Evolutionary conservation across 257 asterid genomes (phyloP), one percentile per base, ranked within the genome.

Genomic region (Catharanthus roseus): DNA sequence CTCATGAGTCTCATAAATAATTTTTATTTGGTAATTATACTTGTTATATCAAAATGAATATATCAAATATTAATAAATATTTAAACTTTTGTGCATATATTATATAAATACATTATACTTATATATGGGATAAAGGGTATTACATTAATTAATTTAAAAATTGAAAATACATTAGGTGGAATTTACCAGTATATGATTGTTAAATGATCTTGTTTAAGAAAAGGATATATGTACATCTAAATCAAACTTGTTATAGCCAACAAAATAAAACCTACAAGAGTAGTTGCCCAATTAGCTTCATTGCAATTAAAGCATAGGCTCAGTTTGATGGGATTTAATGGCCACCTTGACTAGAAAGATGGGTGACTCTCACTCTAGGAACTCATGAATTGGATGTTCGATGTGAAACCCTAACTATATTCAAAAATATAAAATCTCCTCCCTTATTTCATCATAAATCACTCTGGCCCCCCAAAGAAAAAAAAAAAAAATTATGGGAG

Each of bases 231-330:
- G 23, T 10, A 1, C 11, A 47, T 69, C 38, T 69, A 34, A n/a
- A 69, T 69, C 54, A 69, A 36, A 36, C 16, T 36, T n/a, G 39
- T 54, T 23, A 38, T n/a, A 12, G 16, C 3, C 16, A 16, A 15
- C 33, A 51, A 51, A 72, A 12, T 50, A 63, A 72, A 62, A 49
- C 41, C 69, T 28, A 12, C 39, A 11, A 49, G 57, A 72, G 33
- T 51, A 28, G 55, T 51, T 12, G 13, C 31, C 5, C 2, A 38
- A 72, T 70, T 58, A 70, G 55, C 39, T 19, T n/a, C 72, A 19
- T 68, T n/a, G 9, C 34, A 68, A 47, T 16, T 67, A 24, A 24
- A 6, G 13, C 6, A 11, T 4, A 11, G 6, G 16, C 1, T 24
- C 15, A 6, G 15, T 16, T 45, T 15, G 57, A 41, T 66, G 51